Evolutionary conservation across 31 red algal species (phyloP).

Genomic region (Asparagopsis taxiformis): DNA sequence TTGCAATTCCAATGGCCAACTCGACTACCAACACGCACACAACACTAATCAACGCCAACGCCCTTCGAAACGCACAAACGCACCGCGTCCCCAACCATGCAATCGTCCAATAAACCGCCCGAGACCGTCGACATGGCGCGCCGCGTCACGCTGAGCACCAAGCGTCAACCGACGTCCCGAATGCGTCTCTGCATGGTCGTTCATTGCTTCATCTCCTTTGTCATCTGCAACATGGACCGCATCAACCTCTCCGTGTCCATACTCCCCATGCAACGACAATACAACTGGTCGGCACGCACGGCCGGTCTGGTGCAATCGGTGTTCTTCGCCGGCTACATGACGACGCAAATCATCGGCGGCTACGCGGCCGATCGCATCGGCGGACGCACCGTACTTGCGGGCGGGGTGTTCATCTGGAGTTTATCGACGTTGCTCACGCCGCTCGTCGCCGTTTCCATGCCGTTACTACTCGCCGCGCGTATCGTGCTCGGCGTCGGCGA

Average conservation of each 20-base stretch:
- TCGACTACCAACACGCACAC: no score
- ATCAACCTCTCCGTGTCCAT: slow-evolving; percentile 86
- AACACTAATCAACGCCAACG: no score
- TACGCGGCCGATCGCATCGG: slow-evolving; percentile 69
- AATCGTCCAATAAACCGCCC: no score
- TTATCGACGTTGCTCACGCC: slow-evolving; percentile 85
- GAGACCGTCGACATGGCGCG: no score
- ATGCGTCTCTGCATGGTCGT: no score
- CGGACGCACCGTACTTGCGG: slow-evolving; percentile 63
- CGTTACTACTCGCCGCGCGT: slow-evolving; percentile 66
- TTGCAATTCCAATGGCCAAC: no score
- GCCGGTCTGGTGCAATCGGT: slow-evolving; percentile 75
- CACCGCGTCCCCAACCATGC: no score
- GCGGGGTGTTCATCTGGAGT: slow-evolving; percentile 85
- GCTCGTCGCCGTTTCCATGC: slow-evolving; percentile 36
- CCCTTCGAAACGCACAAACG: no score
- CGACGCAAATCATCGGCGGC: slow-evolving; percentile 77
- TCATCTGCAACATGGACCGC: slow-evolving; percentile 91
- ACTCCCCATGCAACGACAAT: slow-evolving; percentile 72
- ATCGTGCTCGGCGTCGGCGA: slow-evolving; percentile 83
- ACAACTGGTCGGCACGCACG: slow-evolving; percentile 47
- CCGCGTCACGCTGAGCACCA: no score
- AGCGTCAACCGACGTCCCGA: no score
- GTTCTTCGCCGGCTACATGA: slow-evolving; percentile 94
- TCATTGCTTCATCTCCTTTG: slow-evolving; percentile 74